Base-by-base conservation (phyloP, 768 basidiomycete species). In the Cyclocybe cylindracea region DNA sequence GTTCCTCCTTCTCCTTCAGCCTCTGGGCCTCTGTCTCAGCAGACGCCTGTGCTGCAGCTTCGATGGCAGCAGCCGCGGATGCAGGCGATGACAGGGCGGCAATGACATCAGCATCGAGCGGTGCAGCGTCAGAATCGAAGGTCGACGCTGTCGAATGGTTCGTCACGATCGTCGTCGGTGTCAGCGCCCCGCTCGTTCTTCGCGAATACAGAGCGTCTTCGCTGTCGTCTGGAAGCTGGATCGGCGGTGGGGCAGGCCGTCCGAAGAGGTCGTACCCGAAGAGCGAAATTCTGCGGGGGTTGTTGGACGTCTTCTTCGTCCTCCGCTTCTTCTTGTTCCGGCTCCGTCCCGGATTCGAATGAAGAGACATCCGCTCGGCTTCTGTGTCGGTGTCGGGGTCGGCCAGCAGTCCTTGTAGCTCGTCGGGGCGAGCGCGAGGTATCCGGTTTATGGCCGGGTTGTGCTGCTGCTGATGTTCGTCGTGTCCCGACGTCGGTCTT, bases 241-340 rank as follows among this genome's bases (percentile, higher is more conserved):
- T 82, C 41, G 82, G 75, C 6, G 75, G 57, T 31, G 49, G 39
- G 5, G 18, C 39, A 8, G 44, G 32, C n/a, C 55, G 54, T n/a
- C 87, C 88, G 55, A 90, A 88, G 2, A 88, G 72, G 46, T 84
- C 73, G 55, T 71, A 87, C 5, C 87, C 88, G 52, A 88, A 88
- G 7, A 90, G 61, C 7, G 76, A 79, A 58, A 88, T 80, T 19
- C 54, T 60, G 51, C 73, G 67, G 55, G 64, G 58, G 46, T 66
- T 59, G 46, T 68, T 63, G 51, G 63, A 38, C 56, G 66, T 58
- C 65, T 68, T 66, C 55, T 67, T 54, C 54, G 69, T 61, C 29
- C 46, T 51, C 60, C 71, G 65, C 58, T 59, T 66, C 42, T 57
- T 65, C 10, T 51, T 55, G 24, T 58, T 44, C 16, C 57, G 55